Conservation (phyloP, 2,329 filamentous ascomycete genomes). For the Colletotrichum acutatum region DNA sequence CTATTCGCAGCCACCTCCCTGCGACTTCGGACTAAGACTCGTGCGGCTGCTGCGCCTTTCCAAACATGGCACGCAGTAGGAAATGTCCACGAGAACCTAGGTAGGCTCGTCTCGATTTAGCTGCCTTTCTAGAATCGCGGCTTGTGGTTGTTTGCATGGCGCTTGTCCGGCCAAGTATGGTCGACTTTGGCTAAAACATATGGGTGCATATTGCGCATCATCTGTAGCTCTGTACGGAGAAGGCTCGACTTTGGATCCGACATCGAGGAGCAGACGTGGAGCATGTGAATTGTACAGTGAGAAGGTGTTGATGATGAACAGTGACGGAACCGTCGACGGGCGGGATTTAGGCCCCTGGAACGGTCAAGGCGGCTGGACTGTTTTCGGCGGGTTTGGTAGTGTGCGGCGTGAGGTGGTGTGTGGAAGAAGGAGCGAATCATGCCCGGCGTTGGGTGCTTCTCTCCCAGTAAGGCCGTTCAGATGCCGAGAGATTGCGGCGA, state of each 20-base stretch:
- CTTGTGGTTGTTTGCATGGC: background rate
- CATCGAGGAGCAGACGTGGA: background rate
- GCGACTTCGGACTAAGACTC: conserved; percentile 13
- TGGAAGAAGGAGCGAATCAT: background rate
- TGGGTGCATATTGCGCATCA: too few species aligned
- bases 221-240: too few species aligned
- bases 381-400: conserved; percentile 11
- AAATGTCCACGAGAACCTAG: background rate
- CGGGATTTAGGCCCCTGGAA: background rate
- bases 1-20: conserved; percentile 34
- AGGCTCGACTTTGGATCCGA: too few species aligned
- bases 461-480: background rate
- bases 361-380: background rate
- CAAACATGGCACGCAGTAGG: background rate
- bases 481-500: conserved; percentile 32
- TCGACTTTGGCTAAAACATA: background rate
- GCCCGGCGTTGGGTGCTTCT: background rate
- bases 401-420: background rate
- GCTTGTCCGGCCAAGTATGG: background rate
- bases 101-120: background rate
- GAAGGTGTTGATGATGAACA: background rate
- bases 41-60: conserved; percentile 6
- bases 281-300: background rate
- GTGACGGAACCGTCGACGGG: background rate
- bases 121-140: background rate